Evolutionary conservation across 768 basidiomycete species (phyloP), one percentile per base, ranked within the genome.

Genomic region (Phylloporus arenicola): DNA sequence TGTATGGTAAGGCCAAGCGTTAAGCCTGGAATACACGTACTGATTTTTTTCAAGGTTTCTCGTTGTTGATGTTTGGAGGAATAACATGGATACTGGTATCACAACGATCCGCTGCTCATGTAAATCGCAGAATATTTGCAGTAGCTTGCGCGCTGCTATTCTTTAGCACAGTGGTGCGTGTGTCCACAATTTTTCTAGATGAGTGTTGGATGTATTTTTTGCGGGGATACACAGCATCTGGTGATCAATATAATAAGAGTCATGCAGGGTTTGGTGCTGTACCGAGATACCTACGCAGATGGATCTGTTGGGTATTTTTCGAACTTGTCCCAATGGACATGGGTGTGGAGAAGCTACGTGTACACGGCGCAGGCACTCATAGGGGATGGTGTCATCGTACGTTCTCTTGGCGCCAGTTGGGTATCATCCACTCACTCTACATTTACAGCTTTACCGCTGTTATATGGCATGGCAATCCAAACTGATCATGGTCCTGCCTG

Each of bases 311-410:
- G 45, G 3, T 68, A 46, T 45, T 66, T 67, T 49, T 53, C 56
- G 1, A 53, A 58, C 22, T 39, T 45, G 13, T 55, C 59, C n/a
- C 53, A 64, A 30, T 51, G 48, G 29, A 60, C 63, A 0, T 64
- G 64, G 40, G 52, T 68, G 27, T 58, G 51, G 44, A 65, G 63
- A n/a, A n/a, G n/a, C n/a, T n/a, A n/a, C n/a, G n/a, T n/a, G n/a
- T n/a, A n/a, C n/a, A n/a, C n/a, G n/a, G n/a, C n/a, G n/a, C n/a
- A 62, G 45, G 61, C 63, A 5, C 44, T 64, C 13, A 35, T 60
- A 6, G 63, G 61, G 2, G 61, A 64, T 25, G 61, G 54, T 9
- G 56, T 64, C 1, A 43, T 64, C 16, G 63, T 64, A 14, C 9
- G 59, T 49, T 16, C n/a, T 33, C 40, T 1, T 44, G 19, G 29